A percentile compares a stretch with the other conserved stretches of the same genome.
phyloP scores from a whole-genome alignment of 2,329 filamentous ascomycete genomes.

The Neonectria neomacrospora region DNA sequence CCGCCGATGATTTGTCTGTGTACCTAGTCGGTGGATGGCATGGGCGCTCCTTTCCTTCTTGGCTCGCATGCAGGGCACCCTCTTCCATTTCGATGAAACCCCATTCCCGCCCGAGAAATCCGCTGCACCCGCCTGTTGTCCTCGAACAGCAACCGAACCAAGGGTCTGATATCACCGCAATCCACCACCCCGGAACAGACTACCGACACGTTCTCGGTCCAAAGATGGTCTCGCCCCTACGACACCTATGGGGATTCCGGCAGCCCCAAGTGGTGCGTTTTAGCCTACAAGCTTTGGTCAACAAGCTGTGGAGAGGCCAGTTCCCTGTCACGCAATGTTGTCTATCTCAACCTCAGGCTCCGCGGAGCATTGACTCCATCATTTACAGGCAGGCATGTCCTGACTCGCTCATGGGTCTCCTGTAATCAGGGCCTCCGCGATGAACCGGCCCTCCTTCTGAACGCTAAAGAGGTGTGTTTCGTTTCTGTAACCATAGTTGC shows the following conservation, averaged over 20 bases:
- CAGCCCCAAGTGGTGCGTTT: constrained; percentile 15
- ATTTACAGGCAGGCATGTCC: constrained; percentile 28
- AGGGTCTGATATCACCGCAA: not conserved
- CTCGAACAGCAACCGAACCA: constrained; percentile 3
- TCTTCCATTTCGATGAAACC: constrained; percentile 25
- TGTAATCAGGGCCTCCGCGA: constrained; percentile 28
- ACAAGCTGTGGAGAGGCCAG: constrained; percentile 29
- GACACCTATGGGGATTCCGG: constrained; percentile 6
- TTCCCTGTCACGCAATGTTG: constrained; percentile 38
- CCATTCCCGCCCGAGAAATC: constrained; percentile 19
- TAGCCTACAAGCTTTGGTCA: constrained; percentile 33
- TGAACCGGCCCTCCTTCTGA: constrained; percentile 25
- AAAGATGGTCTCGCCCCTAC: not conserved
- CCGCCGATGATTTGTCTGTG: constrained; percentile 33
- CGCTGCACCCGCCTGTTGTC: constrained; percentile 7
- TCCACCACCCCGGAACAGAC: not conserved
- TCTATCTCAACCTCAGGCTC: constrained; percentile 36
- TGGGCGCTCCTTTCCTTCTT: constrained; percentile 41
- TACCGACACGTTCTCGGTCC: constrained; percentile 1
- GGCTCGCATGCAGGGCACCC: constrained; percentile 35
- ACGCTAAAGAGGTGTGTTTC: constrained; percentile 27
- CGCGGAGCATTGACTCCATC: constrained; percentile 19
- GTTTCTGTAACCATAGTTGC: constrained; percentile 20
- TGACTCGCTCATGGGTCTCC: constrained; percentile 37
- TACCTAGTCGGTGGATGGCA: constrained; percentile 37